A percentile compares a stretch with the other conserved stretches of the same genome.
phyloP scores from a whole-genome alignment of 805 yeast species.

The Priceomyces medius region DNA sequence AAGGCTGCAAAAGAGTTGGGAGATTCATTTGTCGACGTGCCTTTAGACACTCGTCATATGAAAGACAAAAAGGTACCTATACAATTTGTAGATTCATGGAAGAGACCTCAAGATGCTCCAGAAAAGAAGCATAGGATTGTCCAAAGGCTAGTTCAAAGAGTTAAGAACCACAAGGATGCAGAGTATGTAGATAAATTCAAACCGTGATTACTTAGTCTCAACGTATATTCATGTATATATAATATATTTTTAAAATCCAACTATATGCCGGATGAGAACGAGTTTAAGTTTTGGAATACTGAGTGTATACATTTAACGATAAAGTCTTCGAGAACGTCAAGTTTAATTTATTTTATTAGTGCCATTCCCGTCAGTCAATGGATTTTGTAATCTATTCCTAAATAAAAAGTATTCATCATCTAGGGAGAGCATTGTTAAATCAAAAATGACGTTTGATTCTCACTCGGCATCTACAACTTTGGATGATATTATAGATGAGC shows the following conservation, averaged over 20 bases:
- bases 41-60: slow-evolving; percentile 75
- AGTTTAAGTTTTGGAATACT: no score
- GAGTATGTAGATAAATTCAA: slow-evolving; percentile 25
- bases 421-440: no score
- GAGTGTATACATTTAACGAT: no score
- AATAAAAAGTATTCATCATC: no score
- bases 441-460: slow-evolving; percentile 1
- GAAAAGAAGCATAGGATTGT: slow-evolving; percentile 38
- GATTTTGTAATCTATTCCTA: no score
- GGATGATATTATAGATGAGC: slow-evolving; percentile 50
- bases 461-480: slow-evolving; percentile 42
- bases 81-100: slow-evolving; percentile 79
- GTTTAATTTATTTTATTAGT: no score
- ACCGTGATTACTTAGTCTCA: no score
- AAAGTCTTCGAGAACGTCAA: no score
- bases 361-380: no score
- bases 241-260: no score
- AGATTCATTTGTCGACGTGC: slow-evolving; percentile 74
- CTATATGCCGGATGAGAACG: no score
- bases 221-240: no score
- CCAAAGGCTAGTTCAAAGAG: slow-evolving; percentile 29
- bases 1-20: slow-evolving; percentile 59
- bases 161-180: slow-evolving; percentile 31
- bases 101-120: slow-evolving; percentile 64
- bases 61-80: slow-evolving; percentile 39